Percentiles rank a stretch among this genome's conserved stretches.
These are phyloP conservation scores for Venturia oleaginea DNA, from an alignment of 2,329 filamentous ascomycete genomes.

Conservation along the genomic window DNA sequence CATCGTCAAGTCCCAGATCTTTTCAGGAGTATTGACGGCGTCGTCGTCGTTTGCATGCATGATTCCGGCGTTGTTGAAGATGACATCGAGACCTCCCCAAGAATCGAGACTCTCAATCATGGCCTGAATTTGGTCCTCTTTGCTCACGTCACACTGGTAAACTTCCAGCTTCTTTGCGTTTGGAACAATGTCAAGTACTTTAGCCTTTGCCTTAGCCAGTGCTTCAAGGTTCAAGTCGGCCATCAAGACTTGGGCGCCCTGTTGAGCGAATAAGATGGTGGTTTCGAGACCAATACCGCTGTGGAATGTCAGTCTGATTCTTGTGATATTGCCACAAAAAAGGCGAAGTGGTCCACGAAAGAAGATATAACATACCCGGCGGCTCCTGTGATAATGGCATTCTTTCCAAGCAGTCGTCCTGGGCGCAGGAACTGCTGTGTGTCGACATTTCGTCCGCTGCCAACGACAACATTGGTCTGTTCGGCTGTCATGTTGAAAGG, in stretches of 20 bases:
- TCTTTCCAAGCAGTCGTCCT: constrained; percentile 54
- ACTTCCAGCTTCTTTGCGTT: constrained; percentile 52
- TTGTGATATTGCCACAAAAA: neutral
- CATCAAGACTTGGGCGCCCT: constrained; percentile 80
- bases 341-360: too few species aligned
- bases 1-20: constrained; percentile 89
- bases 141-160: constrained; percentile 68
- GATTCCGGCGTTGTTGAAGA: constrained; percentile 97
- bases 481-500: neutral
- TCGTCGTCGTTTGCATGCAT: constrained; percentile 67
- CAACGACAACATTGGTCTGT: neutral
- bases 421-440: constrained; percentile 14
- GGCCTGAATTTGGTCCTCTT: constrained; percentile 67
- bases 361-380: constrained; percentile 56
- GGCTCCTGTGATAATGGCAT: constrained; percentile 72
- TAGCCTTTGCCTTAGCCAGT: constrained; percentile 65
- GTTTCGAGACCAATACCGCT: constrained; percentile 93
- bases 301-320: constrained; percentile 11
- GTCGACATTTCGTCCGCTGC: neutral
- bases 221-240: constrained; percentile 73
- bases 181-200: constrained; percentile 65
- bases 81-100: constrained; percentile 82
- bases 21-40: constrained; percentile 75
- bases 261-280: constrained; percentile 76
- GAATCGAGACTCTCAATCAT: constrained; percentile 66